Evolutionary conservation across 1,284 basidiomycete species (phyloP).

Genomic region (Melanopsichium pennsylvanicum): DNA sequence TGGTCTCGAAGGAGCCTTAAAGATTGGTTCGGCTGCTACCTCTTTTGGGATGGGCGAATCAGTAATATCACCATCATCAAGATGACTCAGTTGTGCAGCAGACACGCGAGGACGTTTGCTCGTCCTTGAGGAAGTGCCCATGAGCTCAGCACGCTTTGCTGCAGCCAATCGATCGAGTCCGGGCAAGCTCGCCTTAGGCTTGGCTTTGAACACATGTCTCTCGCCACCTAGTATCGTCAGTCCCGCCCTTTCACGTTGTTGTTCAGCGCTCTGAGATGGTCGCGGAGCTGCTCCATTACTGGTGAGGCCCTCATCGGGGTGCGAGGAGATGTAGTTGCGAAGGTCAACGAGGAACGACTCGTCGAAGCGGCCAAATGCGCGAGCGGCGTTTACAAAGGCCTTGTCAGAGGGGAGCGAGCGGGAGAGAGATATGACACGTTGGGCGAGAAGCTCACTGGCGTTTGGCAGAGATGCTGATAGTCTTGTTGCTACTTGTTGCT

Average conservation of each 20-base stretch:
- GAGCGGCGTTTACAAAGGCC: constrained; percentile 72
- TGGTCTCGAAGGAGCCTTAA: constrained; percentile 40
- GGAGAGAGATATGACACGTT: constrained; percentile 53
- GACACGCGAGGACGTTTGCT: constrained; percentile 33
- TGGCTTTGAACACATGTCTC: constrained; percentile 62
- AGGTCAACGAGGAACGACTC: constrained; percentile 73
- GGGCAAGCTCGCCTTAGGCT: no score
- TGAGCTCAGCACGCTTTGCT: constrained; percentile 72
- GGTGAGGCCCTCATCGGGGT: constrained; percentile 9
- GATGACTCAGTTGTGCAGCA: constrained; percentile 18
- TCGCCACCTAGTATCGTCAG: constrained; percentile 36
- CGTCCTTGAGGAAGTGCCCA: constrained; percentile 65
- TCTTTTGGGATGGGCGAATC: constrained; percentile 4
- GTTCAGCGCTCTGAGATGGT: constrained; percentile 9
- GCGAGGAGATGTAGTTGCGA: constrained; percentile 36
- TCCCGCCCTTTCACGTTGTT: constrained; percentile 28
- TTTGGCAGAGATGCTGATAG: constrained; percentile 29
- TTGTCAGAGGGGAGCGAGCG: constrained; percentile 44
- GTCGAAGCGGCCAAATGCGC: constrained; percentile 84
- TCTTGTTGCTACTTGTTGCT: constrained; percentile 37
- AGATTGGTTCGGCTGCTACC: constrained; percentile 9
- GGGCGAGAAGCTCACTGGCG: constrained; percentile 56
- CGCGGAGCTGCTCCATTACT: constrained; percentile 27
- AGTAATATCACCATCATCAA: constrained; percentile 23
- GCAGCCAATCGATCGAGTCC: no score